Conservation (phyloP, 2,329 filamentous ascomycete species). For the Talaromyces atroroseus region DNA sequence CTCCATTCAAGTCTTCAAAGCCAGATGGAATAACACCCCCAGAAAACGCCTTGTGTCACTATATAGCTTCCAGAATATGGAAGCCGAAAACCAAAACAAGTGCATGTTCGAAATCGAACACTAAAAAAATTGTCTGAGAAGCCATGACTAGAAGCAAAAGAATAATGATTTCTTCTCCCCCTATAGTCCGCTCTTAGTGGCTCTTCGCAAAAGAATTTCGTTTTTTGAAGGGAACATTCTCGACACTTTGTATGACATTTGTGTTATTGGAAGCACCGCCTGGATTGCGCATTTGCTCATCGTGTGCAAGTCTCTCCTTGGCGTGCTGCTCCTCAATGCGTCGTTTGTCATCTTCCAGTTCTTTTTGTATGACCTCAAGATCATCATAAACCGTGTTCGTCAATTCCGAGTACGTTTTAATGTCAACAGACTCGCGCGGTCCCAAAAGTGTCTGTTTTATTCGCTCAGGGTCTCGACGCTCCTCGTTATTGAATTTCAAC, state of each 20-base stretch:
- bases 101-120: background rate
- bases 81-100: background rate
- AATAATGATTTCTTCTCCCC: background rate
- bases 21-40: background rate
- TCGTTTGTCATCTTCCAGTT: slow-evolving; percentile 42
- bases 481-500: slow-evolving; percentile 58
- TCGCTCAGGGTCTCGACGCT: slow-evolving; percentile 49
- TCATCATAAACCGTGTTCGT: slow-evolving; percentile 42
- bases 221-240: slow-evolving; percentile 22
- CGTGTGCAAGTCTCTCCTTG: slow-evolving; percentile 40
- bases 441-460: slow-evolving; percentile 49
- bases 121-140: background rate
- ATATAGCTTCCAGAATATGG: background rate
- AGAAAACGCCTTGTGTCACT: background rate
- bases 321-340: slow-evolving; percentile 43
- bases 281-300: slow-evolving; percentile 39
- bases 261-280: slow-evolving; percentile 26
- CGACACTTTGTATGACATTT: slow-evolving; percentile 26
- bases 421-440: slow-evolving; percentile 39
- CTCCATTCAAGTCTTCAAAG: background rate
- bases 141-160: background rate
- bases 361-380: slow-evolving; percentile 34
- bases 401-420: slow-evolving; percentile 42
- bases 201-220: slow-evolving; percentile 18
- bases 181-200: slow-evolving; percentile 16